Base-by-base conservation (phyloP, 1,284 basidiomycete genomes). In the Rhodotorula sp. region DNA sequence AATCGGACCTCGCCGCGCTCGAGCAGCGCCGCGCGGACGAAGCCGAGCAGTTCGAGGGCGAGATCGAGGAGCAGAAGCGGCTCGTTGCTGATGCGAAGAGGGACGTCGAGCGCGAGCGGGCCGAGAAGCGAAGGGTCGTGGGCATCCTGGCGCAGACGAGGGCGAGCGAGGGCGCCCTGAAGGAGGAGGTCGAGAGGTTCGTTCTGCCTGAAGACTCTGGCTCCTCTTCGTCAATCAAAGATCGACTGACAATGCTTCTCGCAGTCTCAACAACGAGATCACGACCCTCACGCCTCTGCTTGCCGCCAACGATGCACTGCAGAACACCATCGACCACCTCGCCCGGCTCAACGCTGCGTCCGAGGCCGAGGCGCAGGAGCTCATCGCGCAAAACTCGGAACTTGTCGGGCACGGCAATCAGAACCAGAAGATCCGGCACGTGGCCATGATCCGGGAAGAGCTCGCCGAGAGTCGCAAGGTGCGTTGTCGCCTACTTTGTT, bases 381-480 rank as follows among this genome's bases (percentile, higher is more conserved):
- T 74, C 25, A 58, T 68, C 13, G 65, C 61, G 10, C 61, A 70
- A 53, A 74, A 74, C 25, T 61, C 62, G n/a, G 70, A 74, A n/a
- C 66, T 74, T 19, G 56, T 69, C 7, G 66, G 66, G 7, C 73
- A 74, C 49, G 64, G 50, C 27, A 74, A 74, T 49, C 62, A 67
- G 45, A 50, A 65, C 17, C 73, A 74, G 61, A 67, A 67, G 68
- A 74, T 74, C 57, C 52, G 63, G 16, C 73, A 74, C n/a, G 70
- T 74, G 21, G 73, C 70, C 5, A 57, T 61, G 54, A 57, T 74
- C 25, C 13, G 73, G 10, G 68, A 67, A 41, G 70, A 72, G 41
- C 45, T 74, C 27, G 60, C 66, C 21, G 73, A 74, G 53, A 66
- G 60, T 14, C 56, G 68, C 8, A 59, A 59, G 59, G 73, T 72